Percentiles rank a stretch among this genome's conserved stretches.
Evolutionary conservation across 2,329 filamentous ascomycete species (phyloP).

Genomic region (Colletotrichum sp.): DNA sequence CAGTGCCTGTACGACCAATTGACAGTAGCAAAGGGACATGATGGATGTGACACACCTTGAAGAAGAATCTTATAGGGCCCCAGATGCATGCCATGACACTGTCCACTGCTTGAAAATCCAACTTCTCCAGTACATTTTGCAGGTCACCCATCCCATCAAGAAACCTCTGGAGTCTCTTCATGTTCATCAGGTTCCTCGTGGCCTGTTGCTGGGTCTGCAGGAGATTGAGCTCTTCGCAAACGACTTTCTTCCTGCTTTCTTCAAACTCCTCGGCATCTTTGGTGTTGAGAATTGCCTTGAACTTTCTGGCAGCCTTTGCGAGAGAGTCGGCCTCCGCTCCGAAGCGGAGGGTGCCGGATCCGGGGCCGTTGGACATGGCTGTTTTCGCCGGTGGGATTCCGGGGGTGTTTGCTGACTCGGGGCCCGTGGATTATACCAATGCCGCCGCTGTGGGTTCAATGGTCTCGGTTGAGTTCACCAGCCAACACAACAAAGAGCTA

Average conservation of each 20-base stretch:
- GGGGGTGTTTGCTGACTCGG: neutral
- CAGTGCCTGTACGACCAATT: neutral
- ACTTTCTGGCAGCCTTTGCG: neutral
- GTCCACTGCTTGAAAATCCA: neutral
- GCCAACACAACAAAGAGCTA: neutral
- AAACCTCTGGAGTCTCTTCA: conserved; percentile 28
- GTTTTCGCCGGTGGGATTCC: neutral
- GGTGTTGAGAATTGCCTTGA: conserved; percentile 21
- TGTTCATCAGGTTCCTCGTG: conserved; percentile 30
- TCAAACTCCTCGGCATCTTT: conserved; percentile 23
- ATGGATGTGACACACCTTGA: conserved; percentile 14
- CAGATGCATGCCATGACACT: conserved; percentile 31
- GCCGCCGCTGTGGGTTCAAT: neutral
- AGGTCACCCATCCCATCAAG: conserved; percentile 24
- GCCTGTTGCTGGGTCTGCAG: conserved; percentile 31
- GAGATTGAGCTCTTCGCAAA: too few species aligned
- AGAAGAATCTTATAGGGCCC: conserved; percentile 30
- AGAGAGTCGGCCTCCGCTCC: neutral
- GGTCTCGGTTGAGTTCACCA: neutral
- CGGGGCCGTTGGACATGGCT: neutral
- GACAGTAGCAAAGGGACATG: accelerated
- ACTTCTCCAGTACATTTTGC: too few species aligned
- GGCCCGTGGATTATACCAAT: neutral
- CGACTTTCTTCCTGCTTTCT: too few species aligned
- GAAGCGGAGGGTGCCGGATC: neutral